Base-by-base conservation (phyloP, 2,329 filamentous ascomycete genomes). In the Tolypocladium pustulatum region DNA sequence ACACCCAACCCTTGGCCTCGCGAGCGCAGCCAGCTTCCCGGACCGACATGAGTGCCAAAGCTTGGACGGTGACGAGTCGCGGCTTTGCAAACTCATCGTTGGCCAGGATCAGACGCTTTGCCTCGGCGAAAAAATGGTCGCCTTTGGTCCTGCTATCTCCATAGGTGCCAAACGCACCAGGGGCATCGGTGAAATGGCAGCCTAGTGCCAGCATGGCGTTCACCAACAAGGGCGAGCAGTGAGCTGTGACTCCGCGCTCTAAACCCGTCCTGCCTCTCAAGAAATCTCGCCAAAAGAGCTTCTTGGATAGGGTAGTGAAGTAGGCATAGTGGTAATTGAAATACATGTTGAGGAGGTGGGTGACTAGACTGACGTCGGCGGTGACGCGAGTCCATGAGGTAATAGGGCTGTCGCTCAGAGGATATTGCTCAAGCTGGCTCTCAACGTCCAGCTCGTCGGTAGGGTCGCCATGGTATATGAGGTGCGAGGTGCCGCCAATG, bases 311-410 rank as follows among this genome's bases (percentile, higher is more conserved):
- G 0, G 90, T 94, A 4, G 91, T 93, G 71, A 97, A 99, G 74
- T 94, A 97, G 22, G 91, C 87, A 72, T 97, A 97, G 73, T 97
- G 94, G 89, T 93, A 97, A 66, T 87, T 91, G 75, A 97, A 97
- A 74, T 99, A 99, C 90, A 97, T 92, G 67, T 92, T 93, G 69
- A 99, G 84, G 22, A 99, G 83, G 72, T 97, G 93, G 20, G 86
- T 82, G 65, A 97, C 85, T 53, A 96, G 79, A 57, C 88, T 83
- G 30, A 85, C 80, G 69, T 97, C 91, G 56, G 85, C 79, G 1
- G 91, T 96, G 53, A 96, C 91, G 20, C 80, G 83, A 0, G 93
- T 96, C 94, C 94, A 99, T 57, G 88, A 92, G 25, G 84, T 86
- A 57, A 94, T 80, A 4, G 91, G 86, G 61, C 93, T 83, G 56